These are phyloP conservation scores for Pelargonium myrrhifolium DNA, from an alignment of 441 rosid genomes.

Conservation along the genomic window DNA sequence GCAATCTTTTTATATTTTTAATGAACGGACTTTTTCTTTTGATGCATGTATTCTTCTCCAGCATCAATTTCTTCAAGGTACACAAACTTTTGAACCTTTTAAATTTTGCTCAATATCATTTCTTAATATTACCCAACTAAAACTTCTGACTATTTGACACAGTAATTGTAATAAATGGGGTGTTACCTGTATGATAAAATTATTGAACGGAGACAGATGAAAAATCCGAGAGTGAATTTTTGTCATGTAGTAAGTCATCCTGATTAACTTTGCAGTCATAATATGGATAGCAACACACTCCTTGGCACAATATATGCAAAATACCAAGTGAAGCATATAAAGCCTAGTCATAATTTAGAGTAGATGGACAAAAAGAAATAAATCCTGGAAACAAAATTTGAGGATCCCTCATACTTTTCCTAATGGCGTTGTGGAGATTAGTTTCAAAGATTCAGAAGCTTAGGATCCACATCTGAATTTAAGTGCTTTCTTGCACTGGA, in stretches of 20 bases:
- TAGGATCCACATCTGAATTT: not conserved
- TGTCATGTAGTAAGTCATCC: too few species aligned
- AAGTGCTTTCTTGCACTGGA: not conserved
- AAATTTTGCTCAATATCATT: not conserved
- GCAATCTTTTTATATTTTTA: constrained; percentile 15
- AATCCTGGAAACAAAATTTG: too few species aligned
- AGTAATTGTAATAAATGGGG: not conserved
- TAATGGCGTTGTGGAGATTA: not conserved
- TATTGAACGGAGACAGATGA: not conserved
- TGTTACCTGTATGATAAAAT: not conserved
- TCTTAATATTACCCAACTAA: not conserved
- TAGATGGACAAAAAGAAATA: not conserved
- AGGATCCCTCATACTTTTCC: not conserved
- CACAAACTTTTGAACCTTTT: not conserved
- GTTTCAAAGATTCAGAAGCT: not conserved
- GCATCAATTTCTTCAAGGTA: constrained; percentile 91
- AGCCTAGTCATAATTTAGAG: not conserved
- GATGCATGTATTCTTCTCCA: constrained; percentile 31
- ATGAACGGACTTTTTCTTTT: constrained; percentile 11
- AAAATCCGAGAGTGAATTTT: too few species aligned
- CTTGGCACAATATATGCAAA: too few species aligned
- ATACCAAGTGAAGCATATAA: not conserved
- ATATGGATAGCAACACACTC: too few species aligned
- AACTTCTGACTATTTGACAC: not conserved
- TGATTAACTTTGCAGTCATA: too few species aligned